phyloP scores from a whole-genome alignment of 768 basidiomycete species.

The Russula sp. region DNA sequence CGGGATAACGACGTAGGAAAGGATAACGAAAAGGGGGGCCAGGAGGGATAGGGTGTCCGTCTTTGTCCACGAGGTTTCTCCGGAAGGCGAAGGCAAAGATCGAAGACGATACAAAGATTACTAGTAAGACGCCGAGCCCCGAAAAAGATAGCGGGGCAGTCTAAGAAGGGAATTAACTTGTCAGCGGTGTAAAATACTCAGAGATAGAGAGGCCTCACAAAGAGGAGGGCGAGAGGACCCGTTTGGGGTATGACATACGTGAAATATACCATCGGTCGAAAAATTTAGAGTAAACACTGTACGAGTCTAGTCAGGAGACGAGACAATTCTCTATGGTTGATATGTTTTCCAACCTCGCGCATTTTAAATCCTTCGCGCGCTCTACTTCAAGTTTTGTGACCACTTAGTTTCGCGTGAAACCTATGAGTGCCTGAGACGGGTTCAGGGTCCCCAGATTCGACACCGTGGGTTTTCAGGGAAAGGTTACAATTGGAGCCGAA shows the following conservation, averaged over 20 bases:
- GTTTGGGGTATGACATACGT: not conserved
- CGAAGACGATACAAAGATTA: not conserved
- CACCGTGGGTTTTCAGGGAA: not conserved
- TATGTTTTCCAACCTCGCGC: not conserved
- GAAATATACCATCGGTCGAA: conserved; percentile 1
- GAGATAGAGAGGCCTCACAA: not conserved
- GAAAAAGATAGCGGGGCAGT: not conserved
- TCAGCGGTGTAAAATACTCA: not conserved
- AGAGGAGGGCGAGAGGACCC: not conserved
- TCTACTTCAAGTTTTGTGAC: not conserved
- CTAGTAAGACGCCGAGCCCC: not conserved
- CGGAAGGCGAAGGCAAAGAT: conserved; percentile 22
- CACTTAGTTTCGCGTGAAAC: not conserved
- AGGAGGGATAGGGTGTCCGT: conserved; percentile 24
- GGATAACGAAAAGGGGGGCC: conserved; percentile 28
- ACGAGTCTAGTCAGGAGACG: not conserved
- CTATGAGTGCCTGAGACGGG: not conserved
- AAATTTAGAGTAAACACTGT: not conserved
- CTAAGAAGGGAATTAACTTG: not conserved
- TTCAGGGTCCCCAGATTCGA: not conserved
- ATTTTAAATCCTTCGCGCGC: not conserved
- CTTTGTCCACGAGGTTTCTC: conserved; percentile 22
- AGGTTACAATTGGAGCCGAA: not conserved
- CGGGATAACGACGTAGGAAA: conserved; percentile 37
- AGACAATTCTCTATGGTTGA: not conserved